Evolutionary conservation across 768 basidiomycete species (phyloP).

Genomic region (Termitomyces sp.): DNA sequence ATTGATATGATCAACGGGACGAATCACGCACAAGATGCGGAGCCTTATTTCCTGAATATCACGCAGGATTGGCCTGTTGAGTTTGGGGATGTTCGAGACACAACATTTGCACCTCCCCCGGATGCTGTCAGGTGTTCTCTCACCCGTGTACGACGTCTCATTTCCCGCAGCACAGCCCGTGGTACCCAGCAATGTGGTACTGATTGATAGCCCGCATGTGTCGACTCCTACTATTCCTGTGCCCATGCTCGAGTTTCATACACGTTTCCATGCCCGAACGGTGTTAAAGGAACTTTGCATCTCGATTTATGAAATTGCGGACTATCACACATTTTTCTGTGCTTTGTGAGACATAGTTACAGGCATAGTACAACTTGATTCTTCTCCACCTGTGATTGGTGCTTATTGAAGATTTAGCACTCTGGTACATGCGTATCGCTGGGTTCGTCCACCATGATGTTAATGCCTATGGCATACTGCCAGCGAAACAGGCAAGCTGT

Average conservation of each 20-base stretch:
- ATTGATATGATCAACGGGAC: not conserved
- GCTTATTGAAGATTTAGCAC: not conserved
- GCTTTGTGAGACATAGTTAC: not conserved
- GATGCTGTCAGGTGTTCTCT: not conserved
- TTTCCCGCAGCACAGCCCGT: not conserved
- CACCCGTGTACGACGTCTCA: not conserved
- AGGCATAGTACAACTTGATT: not conserved
- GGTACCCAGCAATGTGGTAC: not conserved
- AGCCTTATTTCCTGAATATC: not conserved
- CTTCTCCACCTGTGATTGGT: not conserved
- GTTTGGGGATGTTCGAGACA: not conserved
- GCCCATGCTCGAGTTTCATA: not conserved
- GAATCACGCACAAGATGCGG: not conserved
- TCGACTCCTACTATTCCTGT: not conserved
- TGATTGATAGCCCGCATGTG: too few species aligned
- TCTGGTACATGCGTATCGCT: not conserved
- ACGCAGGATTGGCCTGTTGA: not conserved
- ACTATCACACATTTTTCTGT: not conserved
- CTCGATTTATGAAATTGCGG: not conserved
- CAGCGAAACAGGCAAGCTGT: not conserved
- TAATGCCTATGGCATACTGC: not conserved
- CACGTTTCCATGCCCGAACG: not conserved
- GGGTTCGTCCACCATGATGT: not conserved
- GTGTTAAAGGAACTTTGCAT: not conserved
- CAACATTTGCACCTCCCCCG: not conserved